Evolutionary conservation across 2,329 filamentous ascomycete species (phyloP), one percentile per base, ranked within the genome.

Genomic region (Cercospora berteroae): DNA sequence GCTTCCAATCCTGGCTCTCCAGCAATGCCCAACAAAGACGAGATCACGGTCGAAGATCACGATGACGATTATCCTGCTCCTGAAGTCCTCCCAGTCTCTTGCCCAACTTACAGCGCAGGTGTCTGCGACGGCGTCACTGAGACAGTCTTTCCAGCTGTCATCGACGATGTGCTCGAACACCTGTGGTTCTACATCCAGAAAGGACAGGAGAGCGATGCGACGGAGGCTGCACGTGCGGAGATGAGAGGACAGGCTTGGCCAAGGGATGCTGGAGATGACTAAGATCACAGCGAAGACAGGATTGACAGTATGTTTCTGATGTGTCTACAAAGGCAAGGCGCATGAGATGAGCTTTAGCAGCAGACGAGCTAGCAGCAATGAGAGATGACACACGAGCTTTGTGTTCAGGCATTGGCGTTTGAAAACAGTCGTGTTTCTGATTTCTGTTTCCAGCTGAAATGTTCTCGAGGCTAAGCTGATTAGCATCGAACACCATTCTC

Each of bases 81-180:
- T 18, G 31, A 16, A 23, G 50, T 5, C 48, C 44, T 36, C 3
- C 42, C 44, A 23, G 67, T 70, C 31, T 63, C 64, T 55, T 68
- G 63, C 60, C 52, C 64, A 9, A 73, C 70, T 10, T 67, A 67
- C 65, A 69, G 66, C 52, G 67, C 66, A 29, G 72, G 73, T 2
- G 12, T 68, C 13, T 67, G 60, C 44, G 64, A 71, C 13, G 60
- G 50, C 13, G 65, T 67, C 25, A 12, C 33, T 4, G 73, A 74
- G 52, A 62, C 64, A 7, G 66, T 73, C 55, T 67, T 72, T 13
- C 71, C 72, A 0, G 44, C 55, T 13, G 68, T 73, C 44, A 61
- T 71, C 33, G 62, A 64, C 13, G 60, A 72, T 12, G 69, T 72
- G 9, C 55, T 73, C 13, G 66, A 63, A 16, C 68, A 67, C 59